Evolutionary conservation across 768 basidiomycete species (phyloP), one percentile per base, ranked within the genome.

Genomic region (Megacollybia marginata): DNA sequence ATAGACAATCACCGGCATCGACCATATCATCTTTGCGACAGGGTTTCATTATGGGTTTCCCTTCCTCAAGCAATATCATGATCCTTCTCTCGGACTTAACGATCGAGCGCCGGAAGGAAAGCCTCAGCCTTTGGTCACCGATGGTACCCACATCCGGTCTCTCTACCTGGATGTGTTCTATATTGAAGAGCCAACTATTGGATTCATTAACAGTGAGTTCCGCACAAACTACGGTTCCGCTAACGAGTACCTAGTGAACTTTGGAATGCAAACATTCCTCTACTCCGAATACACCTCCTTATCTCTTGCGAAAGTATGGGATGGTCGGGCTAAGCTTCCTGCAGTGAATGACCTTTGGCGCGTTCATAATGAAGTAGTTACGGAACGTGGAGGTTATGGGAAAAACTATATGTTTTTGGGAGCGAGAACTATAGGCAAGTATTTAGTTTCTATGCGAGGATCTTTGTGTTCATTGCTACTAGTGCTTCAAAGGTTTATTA

Each of bases 21-120:
- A 68, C 52, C 57, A 56, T 9, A 54, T 73, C 47, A 62, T 73
- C 42, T 68, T 72, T 52, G 65, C 64, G 0, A 70, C 71, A 1
- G 72, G 72, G n/a, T 73, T 65, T 57, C 64, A 68, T n/a, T 72
- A 74, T 52, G 64, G 67, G 0, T 73, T 67, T 56, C 72, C 73
- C 6, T 74, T 73, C 66, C 57, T 76, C 1, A 65, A 69, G 0
- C 62, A 72, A 33, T 70, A 67, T 52, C 69, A 70, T 56, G 62
- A 64, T 43, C 47, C 61, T 0, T 53, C 54, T 19, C 57, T 65
- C 15, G 57, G 61, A 1, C 33, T 54, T 10, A 58, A 62, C 19
- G 59, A 60, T 10, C 55, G 56, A 2, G 57, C 56, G 0, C 57
- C 63, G 13, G 55, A 50, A 9, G 58, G 51, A 11, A 55, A 34